Evolutionary conservation across 331 rosid genomes (phyloP), one percentile per base, ranked within the genome.

Genomic region (Stylosanthes scabra): DNA sequence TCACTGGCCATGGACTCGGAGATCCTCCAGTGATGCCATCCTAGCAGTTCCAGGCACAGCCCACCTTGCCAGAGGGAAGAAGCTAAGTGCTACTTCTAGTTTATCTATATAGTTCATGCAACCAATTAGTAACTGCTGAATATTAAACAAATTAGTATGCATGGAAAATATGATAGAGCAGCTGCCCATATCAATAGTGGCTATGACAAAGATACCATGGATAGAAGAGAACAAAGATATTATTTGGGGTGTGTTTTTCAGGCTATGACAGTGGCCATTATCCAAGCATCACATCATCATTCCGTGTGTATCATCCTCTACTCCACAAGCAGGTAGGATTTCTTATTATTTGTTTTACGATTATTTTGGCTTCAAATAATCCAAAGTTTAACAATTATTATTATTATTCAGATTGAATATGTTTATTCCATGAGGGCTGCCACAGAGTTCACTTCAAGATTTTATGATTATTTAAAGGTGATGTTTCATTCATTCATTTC

Each of bases 381-480:
- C 72, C 59, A 72, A 11, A 56, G 40, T 70, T 68, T 83, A 49
- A 77, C 74, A 76, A 2, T 31, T 20, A 40, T 63, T 31, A 47
- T 66, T 28, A 5, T 67, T 46, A 80, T 85, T 70, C 55, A 94
- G 99, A 61, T 56, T 75, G 97, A 94, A 86, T 90, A 68, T 68
- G 88, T 94, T 57, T 90, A 91, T 82, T 91, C 99, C 50, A 78
- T 94, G 96, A 90, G 96, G 86, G 97, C 99, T 76, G 97, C 97
- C 70, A 91, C 89, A 77, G 97, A 91, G 76, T 93, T 94, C 82
- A 85, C 93, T 78, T 81, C 97, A 72, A 89, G 85, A 83, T 67
- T 94, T 87, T 94, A 97, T 59, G 87, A 90, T 86, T 92, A 96
- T 72, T 84, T 91, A 68, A 89, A 90, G 97, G 99, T 94, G 81